Conservation (phyloP, 352 stramenopile species). For the Phytophthora citricola region DNA sequence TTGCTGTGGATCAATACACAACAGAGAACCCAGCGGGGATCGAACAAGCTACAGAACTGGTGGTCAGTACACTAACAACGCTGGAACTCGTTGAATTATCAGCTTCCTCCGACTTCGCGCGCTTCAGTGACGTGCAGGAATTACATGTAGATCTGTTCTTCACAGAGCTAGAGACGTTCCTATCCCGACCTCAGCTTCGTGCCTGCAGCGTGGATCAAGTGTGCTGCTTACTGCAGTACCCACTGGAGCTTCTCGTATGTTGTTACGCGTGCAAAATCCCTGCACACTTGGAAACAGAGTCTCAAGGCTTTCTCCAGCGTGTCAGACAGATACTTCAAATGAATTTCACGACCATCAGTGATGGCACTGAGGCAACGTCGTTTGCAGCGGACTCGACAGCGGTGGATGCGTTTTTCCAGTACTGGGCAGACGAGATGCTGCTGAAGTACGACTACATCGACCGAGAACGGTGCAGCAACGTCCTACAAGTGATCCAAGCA, state of each 20-base stretch:
- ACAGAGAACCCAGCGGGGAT: slow-evolving; percentile 2
- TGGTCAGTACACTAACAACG: slow-evolving; percentile 44
- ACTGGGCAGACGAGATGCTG: slow-evolving; percentile 50
- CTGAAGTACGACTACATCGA: slow-evolving; percentile 61
- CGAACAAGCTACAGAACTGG: slow-evolving; percentile 42
- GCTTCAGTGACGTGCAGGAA: slow-evolving; percentile 2
- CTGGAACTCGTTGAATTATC: slow-evolving; percentile 51
- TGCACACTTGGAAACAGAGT: slow-evolving; percentile 11
- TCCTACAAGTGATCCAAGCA: slow-evolving; percentile 27
- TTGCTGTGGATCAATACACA: slow-evolving; percentile 22
- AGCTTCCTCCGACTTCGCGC: slow-evolving; percentile 30
- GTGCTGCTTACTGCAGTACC: slow-evolving; percentile 49
- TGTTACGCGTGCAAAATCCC: slow-evolving; percentile 44
- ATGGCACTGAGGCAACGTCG: not conserved
- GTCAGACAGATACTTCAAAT: slow-evolving; percentile 16
- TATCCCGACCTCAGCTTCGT: slow-evolving; percentile 24
- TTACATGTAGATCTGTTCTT: slow-evolving; percentile 20
- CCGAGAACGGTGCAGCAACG: slow-evolving; percentile 30
- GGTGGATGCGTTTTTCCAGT: slow-evolving; percentile 36
- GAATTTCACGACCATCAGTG: not conserved
- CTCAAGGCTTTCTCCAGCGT: slow-evolving; percentile 33
- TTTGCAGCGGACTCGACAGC: slow-evolving; percentile 19
- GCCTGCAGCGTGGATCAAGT: slow-evolving; percentile 29
- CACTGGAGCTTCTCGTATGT: slow-evolving; percentile 51
- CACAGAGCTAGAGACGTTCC: slow-evolving; percentile 28